Conservation (phyloP, 768 basidiomycete species). For the Phylloporus arenicola region DNA sequence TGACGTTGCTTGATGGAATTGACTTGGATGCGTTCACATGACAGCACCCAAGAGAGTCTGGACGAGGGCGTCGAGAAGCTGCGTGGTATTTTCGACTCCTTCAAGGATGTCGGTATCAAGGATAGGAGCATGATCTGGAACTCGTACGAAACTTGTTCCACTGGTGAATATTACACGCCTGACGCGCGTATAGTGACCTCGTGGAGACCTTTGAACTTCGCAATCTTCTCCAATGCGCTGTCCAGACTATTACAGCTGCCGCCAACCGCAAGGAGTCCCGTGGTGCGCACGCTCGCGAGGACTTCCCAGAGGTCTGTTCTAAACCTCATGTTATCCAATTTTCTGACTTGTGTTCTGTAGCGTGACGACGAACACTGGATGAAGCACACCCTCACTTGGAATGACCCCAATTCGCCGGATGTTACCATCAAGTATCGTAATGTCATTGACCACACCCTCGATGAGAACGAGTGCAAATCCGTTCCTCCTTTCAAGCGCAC, state of each 20-base stretch:
- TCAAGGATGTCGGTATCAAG: constrained; percentile 89
- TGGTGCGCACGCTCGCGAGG: constrained; percentile 98
- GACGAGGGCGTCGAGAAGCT: constrained; percentile 93
- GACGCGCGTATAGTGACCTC: constrained; percentile 60
- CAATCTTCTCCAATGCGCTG: constrained; percentile 91
- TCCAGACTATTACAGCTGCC: constrained; percentile 91
- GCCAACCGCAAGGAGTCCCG: constrained; percentile 95
- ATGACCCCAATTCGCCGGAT: constrained; percentile 65
- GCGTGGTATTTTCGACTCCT: constrained; percentile 80
- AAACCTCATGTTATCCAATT: neutral
- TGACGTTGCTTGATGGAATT: neutral
- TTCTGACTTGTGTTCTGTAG: constrained; percentile 30
- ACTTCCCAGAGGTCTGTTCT: constrained; percentile 78
- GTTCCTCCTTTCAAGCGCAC: constrained; percentile 98
- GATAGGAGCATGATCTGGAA: constrained; percentile 99
- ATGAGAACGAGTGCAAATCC: constrained; percentile 94
- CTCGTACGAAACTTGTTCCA: constrained; percentile 55
- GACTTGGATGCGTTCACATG: neutral
- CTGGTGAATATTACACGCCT: constrained; percentile 5
- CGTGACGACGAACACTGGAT: constrained; percentile 94
- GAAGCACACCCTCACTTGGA: constrained; percentile 96
- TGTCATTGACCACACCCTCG: constrained; percentile 83
- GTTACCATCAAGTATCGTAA: constrained; percentile 86
- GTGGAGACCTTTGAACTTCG: constrained; percentile 96
- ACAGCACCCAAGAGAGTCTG: constrained; percentile 77